These are phyloP conservation scores for Coniochaeta pulveracea DNA, from an alignment of 2,329 filamentous ascomycete genomes.

Conservation along the genomic window DNA sequence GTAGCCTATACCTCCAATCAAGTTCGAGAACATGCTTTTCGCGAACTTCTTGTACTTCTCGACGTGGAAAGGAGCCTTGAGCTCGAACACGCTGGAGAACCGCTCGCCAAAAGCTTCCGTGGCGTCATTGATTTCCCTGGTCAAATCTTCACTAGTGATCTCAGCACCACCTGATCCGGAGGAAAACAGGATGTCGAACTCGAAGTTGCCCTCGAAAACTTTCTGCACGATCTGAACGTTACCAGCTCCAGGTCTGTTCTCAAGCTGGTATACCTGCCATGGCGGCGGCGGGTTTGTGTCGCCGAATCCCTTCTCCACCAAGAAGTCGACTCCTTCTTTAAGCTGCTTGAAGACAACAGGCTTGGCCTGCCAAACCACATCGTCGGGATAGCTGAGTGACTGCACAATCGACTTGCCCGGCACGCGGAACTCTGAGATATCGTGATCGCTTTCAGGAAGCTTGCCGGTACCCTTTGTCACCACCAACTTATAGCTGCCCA, in stretches of 20 bases:
- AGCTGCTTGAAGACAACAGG: constrained; percentile 40
- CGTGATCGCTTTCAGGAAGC: constrained; percentile 53
- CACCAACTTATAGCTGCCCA: constrained; percentile 72
- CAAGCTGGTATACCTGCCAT: constrained; percentile 73
- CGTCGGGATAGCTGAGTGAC: constrained; percentile 53
- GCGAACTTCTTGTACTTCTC: constrained; percentile 69
- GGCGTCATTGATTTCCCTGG: constrained; percentile 53
- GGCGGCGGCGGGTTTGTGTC: constrained; percentile 63
- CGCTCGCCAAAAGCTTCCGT: constrained; percentile 61
- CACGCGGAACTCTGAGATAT: constrained; percentile 55
- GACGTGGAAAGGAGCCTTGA: constrained; percentile 64
- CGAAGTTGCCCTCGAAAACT: constrained; percentile 79
- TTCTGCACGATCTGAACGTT: constrained; percentile 89
- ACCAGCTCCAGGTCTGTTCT: constrained; percentile 55
- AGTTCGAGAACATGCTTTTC: constrained; percentile 85
- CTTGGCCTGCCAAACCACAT: constrained; percentile 57
- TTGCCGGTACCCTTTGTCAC: constrained; percentile 60
- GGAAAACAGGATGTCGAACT: constrained; percentile 87
- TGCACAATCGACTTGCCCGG: constrained; percentile 66
- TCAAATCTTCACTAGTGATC: constrained; percentile 51
- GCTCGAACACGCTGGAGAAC: constrained; percentile 61
- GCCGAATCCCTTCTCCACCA: constrained; percentile 33
- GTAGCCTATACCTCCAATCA: constrained; percentile 89
- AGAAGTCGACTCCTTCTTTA: constrained; percentile 35
- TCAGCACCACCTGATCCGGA: constrained; percentile 56